phyloP scores from a whole-genome alignment of 164 flowering plant species.

The Sedum album region DNA sequence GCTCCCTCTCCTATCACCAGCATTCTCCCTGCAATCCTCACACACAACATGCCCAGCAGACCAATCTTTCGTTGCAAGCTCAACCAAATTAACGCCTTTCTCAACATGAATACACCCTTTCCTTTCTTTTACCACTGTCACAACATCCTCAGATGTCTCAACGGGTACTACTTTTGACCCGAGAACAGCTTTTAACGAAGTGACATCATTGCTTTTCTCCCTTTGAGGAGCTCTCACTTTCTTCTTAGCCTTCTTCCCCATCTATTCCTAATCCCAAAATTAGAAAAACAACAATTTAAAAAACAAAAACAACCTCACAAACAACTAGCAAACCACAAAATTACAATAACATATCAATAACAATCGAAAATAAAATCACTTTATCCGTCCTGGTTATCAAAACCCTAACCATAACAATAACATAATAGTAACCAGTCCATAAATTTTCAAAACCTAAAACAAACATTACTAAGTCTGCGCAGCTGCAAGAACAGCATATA shows the following conservation, averaged over 20 bases:
- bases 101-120: constrained; percentile 51
- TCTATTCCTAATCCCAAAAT: constrained; percentile 28
- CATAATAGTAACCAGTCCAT: too few species aligned
- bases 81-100: constrained; percentile 42
- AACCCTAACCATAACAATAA: too few species aligned
- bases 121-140: constrained; percentile 28
- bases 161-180: constrained; percentile 12
- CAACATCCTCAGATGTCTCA: constrained; percentile 28
- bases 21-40: constrained; percentile 61
- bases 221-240: constrained; percentile 39
- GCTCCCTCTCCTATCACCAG: constrained; percentile 31
- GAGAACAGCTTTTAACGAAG: constrained; percentile 17
- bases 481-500: too few species aligned
- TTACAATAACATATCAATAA: too few species aligned
- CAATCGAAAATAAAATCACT: too few species aligned
- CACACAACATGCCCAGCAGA: constrained; percentile 35
- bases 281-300: constrained; percentile 11
- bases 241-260: constrained; percentile 79
- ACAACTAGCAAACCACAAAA: not conserved
- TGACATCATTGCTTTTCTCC: constrained; percentile 32
- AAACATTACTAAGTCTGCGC: too few species aligned
- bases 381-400: too few species aligned
- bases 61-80: constrained; percentile 31
- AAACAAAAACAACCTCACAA: not conserved
- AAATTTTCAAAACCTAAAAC: too few species aligned